Conservation (phyloP, 805 yeast species). For the Candida ascalaphidarum region DNA sequence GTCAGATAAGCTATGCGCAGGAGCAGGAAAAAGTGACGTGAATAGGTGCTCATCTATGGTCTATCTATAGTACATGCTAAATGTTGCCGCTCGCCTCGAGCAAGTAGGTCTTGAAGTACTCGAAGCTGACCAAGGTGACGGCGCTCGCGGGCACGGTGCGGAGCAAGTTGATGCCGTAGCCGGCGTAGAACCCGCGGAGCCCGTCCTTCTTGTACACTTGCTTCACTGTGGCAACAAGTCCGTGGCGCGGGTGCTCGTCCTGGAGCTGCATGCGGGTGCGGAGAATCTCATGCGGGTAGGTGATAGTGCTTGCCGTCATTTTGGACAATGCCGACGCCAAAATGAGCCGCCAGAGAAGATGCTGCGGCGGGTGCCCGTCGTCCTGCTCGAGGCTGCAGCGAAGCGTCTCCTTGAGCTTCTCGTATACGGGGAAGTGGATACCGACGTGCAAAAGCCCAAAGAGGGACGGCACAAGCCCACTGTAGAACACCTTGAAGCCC, state of each 20-base stretch:
- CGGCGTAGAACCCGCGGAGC: conserved; percentile 76
- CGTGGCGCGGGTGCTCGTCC: conserved; percentile 10
- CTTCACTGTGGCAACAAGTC: conserved; percentile 22
- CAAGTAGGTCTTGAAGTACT: conserved; percentile 58
- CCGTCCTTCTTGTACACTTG: conserved; percentile 62
- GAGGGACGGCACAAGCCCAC: conserved; percentile 85
- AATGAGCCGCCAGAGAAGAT: conserved; percentile 22
- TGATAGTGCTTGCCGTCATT: conserved; percentile 78
- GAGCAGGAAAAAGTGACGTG: too few species aligned
- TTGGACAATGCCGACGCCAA: conserved; percentile 74
- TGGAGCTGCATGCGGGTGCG: conserved; percentile 84
- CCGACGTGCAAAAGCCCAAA: conserved; percentile 92
- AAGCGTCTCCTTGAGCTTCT: conserved; percentile 57
- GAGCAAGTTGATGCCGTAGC: conserved; percentile 75
- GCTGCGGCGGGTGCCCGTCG: conserved; percentile 3
- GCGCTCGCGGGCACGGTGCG: conserved; percentile 95
- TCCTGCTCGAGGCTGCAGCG: conserved; percentile 5
- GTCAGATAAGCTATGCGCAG: too few species aligned
- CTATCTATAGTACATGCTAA: background rate
- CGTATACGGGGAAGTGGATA: conserved; percentile 92
- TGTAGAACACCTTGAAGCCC: conserved; percentile 74
- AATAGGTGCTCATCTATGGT: too few species aligned
- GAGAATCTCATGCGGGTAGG: conserved; percentile 93
- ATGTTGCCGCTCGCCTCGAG: conserved; percentile 20
- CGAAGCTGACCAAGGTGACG: conserved; percentile 89